Evolutionary conservation across 2,329 filamentous ascomycete species (phyloP), one percentile per base, ranked within the genome.

Genomic region (Scolecobasidium constrictum): DNA sequence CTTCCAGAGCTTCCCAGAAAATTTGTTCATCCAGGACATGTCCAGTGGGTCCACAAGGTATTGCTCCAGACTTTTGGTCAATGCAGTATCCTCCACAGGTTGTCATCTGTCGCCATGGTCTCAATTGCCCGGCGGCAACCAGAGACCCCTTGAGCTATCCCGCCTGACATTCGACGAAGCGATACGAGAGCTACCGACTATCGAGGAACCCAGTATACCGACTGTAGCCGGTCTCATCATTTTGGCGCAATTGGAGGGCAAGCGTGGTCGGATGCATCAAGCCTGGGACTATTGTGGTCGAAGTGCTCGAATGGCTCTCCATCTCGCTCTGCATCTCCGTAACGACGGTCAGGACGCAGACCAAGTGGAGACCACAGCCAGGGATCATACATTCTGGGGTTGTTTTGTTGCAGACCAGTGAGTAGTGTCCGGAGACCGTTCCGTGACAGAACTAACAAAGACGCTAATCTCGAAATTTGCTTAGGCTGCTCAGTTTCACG

Each of bases 161-260:
- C 78, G 86, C 48, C 75, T 83, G 54, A 87, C 86, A 60, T 86
- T 85, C 58, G 74, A 75, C 41, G 82, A 87, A 56, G 72, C 77
- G 5, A 69, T 73, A 47, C 67, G 77, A 7, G 64, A 86, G 0
- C 67, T 84, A 21, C 65, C 72, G 44, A 63, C 73, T 43, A 57
- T 61, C 31, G 65, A 83, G 46, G 20, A 76, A 41, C 74, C 83
- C 47, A 72, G 59, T 5, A 61, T 86, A 21, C 83, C 81, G 2
- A 85, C 79, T 4, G 78, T 84, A 35, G 83, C 87, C 61, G 82
- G 83, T 2, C 63, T 87, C 15, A 81, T 81, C 4, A 74, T 87
- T 51, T 83, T 88, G 80, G 80, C 79, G 4, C 77, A 86, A 48
- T 67, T 82, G 34, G 81, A 87, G 61, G 80, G 78, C 3, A 85